Evolutionary conservation across 164 flowering plant genomes (phyloP), one percentile per base, ranked within the genome.

Genomic region (Warburgia ugandensis): DNA sequence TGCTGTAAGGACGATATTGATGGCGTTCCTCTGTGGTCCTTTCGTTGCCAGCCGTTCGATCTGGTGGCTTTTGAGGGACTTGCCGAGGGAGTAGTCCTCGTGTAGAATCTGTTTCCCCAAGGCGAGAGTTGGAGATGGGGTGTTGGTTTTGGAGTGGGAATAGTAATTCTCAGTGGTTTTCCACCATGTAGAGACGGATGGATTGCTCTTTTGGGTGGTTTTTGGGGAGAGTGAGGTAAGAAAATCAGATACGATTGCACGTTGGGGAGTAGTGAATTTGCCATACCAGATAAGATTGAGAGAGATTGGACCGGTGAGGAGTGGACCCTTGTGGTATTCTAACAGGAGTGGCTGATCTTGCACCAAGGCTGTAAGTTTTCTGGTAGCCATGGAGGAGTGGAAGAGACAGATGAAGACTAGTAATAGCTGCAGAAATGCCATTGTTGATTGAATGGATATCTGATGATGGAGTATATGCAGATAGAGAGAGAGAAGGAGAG

Each of bases 201-300:
- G 83, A 12, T 60, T 60, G 47, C 2, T 3, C 8, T 32, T 22
- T 3, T 29, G 1, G 45, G 22, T 11, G 5, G 29, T 5, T 4
- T 12, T 9, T 13, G 27, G 10, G 46, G 20, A 23, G 29, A 9
- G 16, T 16, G 19, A n/a, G n/a, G n/a, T n/a, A n/a, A n/a, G n/a
- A n/a, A n/a, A n/a, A n/a, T n/a, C n/a, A n/a, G n/a, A n/a, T 30
- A 81, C 56, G 13, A 84, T 76, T 13, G 94, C 76, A 0, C 74
- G 50, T 28, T 80, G 87, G 30, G 81, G 63, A 0, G 92, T 77
- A 25, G 53, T 75, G 72, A 84, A 81, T 5, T 69, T 68, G 3
- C 94, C 94, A 35, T 84, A 84, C 89, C 86, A 84, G 20, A 84
- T 67, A 29, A 84, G 68, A 19, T 81, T 81, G 43, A 81, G 38